Evolutionary conservation across 495 filamentous ascomycete genomes (phyloP), one percentile per base, ranked within the genome.

Genomic region (Tuber borchii): DNA sequence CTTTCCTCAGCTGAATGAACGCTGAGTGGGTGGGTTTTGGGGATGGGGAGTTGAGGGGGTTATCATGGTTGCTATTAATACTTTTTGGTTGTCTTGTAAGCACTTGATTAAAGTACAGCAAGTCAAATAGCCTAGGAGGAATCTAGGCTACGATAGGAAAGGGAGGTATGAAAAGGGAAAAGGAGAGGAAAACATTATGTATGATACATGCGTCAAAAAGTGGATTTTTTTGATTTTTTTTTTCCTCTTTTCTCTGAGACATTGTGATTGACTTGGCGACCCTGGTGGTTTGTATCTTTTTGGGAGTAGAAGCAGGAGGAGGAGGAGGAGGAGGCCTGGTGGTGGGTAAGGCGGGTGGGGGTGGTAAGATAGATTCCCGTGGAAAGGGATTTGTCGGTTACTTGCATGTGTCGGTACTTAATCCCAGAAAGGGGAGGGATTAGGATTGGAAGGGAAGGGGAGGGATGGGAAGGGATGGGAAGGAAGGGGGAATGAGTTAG

Each of bases 351-450:
- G 2, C 5, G n/a, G 10, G 2, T 65, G 10, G 56, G 12, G 56
- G n/a, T 56, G 14, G 34, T 37, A 37, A n/a, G 56, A 16, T 65
- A 8, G 26, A 65, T 65, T 65, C n/a, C 51, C 51, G 45, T 61
- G 51, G 51, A 61, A 61, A 20, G 51, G 51, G 22, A 3, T 61
- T 65, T 26, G n/a, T 65, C 56, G 56, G 56, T 65, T 65, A 65
- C 56, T 65, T 31, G 56, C 56, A 65, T 65, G 56, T 65, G n/a
- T 65, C 56, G 56, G 56, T 65, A 65, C 56, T 65, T 65, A 1
- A 31, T 65, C 56, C 56, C 56, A n/a, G 56, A 31, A 65, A 9
- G 14, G 26, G 56, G 12, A 31, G 10, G 9, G 51, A 61, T 7
- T 2, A 0, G n/a, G n/a, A 26, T 12, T 4, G n/a, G n/a, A 31